Base-by-base conservation (phyloP, 345 rosid species). In the Syzygium jambos region DNA sequence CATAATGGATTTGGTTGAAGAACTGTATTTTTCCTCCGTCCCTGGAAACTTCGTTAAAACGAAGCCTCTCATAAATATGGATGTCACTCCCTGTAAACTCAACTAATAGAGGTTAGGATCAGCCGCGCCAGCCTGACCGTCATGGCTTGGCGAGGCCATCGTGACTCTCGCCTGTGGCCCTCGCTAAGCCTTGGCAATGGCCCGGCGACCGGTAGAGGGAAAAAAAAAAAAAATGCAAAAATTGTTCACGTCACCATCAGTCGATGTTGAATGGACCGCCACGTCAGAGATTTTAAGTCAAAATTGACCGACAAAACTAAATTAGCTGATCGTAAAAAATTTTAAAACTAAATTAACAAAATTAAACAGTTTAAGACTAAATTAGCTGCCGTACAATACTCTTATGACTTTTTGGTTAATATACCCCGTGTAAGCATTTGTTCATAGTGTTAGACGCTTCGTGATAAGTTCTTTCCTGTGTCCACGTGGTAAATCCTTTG, bases 321-420 rank as follows among this genome's bases (percentile, higher is more conserved):
- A 65, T 29, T 29, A 15, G 16, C 73, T 12, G 13, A 61, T 61
- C 14, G 3, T n/a, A 2, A 63, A 63, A 63, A n/a, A 3, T 0
- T 13, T 63, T 63, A 12, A 1, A 9, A 65, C 0, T 29, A 29
- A 61, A 16, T 29, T 30, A 2, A 3, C 1, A 16, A 0, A 14
- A 30, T 30, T 65, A 7, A 30, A 68, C 16, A 0, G 0, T 30
- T 30, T 16, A 65, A 0, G 16, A 29, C 0, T 29, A 1, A 29
- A 15, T 65, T 29, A 1, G 0, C 21, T 5, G 0, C 11, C 3
- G 2, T 29, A 65, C 10, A 63, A 29, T 63, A 15, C 2, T 1
- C 11, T 63, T 29, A 29, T 16, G 3, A 63, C 1, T 15, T 63
- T 29, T 29, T 29, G 21, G 11, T 29, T 8, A 65, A 16, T 16